phyloP scores from a whole-genome alignment of 73 alveolate genomes.

The Blepharisma stoltei region DNA sequence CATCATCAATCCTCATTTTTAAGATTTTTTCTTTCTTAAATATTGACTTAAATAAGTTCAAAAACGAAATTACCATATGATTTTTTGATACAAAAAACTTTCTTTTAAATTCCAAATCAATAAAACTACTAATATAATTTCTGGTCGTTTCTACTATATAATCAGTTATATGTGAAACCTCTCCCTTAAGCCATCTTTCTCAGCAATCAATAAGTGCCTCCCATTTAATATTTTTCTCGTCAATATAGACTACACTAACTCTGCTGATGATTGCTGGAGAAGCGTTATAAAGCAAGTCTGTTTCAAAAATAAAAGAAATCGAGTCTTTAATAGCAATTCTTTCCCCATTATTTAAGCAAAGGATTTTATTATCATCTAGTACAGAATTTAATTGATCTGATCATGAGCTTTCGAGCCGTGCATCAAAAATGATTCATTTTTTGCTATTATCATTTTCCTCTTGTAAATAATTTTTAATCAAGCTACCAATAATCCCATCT shows the following conservation, averaged over 20 bases:
- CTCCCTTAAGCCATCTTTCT: conserved; percentile 78
- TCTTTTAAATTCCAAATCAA: conserved; percentile 42
- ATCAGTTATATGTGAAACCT: conserved; percentile 58
- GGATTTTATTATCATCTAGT: conserved; percentile 97
- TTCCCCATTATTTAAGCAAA: conserved; percentile 89
- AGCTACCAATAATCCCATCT: conserved; percentile 89
- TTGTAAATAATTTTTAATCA: conserved; percentile 86
- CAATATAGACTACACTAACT: conserved; percentile 96
- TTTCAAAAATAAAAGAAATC: conserved; percentile 92
- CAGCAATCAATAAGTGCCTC: conserved; percentile 83
- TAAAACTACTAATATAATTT: not conserved
- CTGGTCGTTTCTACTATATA: conserved; percentile 39
- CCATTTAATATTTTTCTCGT: conserved; percentile 86
- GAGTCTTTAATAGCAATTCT: conserved; percentile 75
- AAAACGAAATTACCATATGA: not conserved
- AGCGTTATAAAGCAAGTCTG: conserved; percentile 94
- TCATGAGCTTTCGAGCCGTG: conserved; percentile 86
- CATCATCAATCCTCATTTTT: not conserved
- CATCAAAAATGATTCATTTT: conserved; percentile 83
- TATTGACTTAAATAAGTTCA: not conserved
- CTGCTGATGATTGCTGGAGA: conserved; percentile 99
- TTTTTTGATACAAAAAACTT: conserved; percentile 47
- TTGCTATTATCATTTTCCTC: conserved; percentile 73
- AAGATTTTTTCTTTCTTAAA: conserved; percentile 26
- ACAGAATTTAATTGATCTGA: conserved; percentile 84